Evolutionary conservation across 495 filamentous ascomycete genomes (phyloP), one percentile per base, ranked within the genome.

Genomic region (Penicillium lagena): DNA sequence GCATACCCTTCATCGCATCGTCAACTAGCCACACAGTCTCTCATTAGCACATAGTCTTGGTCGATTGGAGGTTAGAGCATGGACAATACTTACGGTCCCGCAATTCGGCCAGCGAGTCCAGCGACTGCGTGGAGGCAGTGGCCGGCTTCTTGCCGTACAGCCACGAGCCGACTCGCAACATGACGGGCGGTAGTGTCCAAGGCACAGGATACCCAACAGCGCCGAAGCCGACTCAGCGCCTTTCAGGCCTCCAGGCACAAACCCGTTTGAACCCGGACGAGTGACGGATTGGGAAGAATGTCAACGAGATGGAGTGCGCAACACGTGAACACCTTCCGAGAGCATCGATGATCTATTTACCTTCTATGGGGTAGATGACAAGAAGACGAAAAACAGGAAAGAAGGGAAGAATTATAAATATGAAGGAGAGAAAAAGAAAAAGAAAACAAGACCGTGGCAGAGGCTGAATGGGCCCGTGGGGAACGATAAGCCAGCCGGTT

Each of bases 1-100:
- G 33, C 59, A 41, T 69, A 81, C 80, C 77, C 62, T 63, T 64
- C 72, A 86, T 71, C 31, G 82, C 82, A 55, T 83, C 70, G 49
- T 81, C 74, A 51, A 87, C 83, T 85, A 38, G 56, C 52, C 41
- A 60, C 52, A 37, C 4, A 34, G n/a, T 34, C 32, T 34, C 32
- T 6, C 32, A 34, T 34, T 34, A 12, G 9, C 32, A 10, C 32
- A 34, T 34, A 10, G 32, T 34, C 32, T 34, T 12, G 10, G 32
- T 12, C 36, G 27, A 37, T n/a, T 15, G 15, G 10, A 22, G 7
- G 3, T 15, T 3, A 12, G 39, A 22, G 29, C 39, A 40, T 14
- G 33, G 40, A 42, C 55, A 39, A 15, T 39, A 71, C 74, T 50
- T 64, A 84, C 81, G 72, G 56, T 82, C 71, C 50, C 78, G 70